Evolutionary conservation across 352 stramenopile genomes (phyloP).

Genomic region (Phytophthora fragariae): DNA sequence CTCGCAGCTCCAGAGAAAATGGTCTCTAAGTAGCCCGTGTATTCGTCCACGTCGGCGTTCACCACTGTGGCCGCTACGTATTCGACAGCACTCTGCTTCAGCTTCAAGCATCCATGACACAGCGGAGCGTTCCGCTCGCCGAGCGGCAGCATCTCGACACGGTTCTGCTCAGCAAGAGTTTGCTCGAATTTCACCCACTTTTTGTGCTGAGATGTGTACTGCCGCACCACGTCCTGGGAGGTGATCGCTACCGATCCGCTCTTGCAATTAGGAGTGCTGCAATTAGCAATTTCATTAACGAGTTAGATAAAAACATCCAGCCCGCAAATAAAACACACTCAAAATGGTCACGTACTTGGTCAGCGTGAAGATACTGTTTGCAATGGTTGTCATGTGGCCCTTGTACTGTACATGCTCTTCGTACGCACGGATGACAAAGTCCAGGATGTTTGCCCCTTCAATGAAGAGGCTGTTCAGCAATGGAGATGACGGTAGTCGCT

Average conservation of each 20-base stretch:
- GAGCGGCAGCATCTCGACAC: conserved; percentile 82
- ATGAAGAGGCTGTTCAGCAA: conserved; percentile 85
- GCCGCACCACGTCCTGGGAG: conserved; percentile 81
- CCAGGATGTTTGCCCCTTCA: conserved; percentile 71
- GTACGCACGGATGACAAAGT: conserved; percentile 86
- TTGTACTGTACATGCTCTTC: conserved; percentile 86
- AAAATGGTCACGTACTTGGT: conserved; percentile 65
- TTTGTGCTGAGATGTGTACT: conserved; percentile 73
- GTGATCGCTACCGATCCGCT: conserved; percentile 59
- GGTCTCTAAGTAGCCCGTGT: conserved; percentile 83
- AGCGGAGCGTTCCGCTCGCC: conserved; percentile 84
- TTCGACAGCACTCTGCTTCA: conserved; percentile 82
- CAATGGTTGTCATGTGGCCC: conserved; percentile 90
- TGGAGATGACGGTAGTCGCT: conserved; percentile 78
- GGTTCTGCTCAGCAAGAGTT: conserved; percentile 79
- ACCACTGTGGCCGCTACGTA: conserved; percentile 78
- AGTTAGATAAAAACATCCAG: conserved; percentile 15
- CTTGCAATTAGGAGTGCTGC: conserved; percentile 76
- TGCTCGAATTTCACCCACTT: conserved; percentile 84
- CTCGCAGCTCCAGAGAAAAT: conserved; percentile 84
- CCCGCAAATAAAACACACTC: neutral
- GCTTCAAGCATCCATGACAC: conserved; percentile 81
- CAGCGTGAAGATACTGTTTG: conserved; percentile 90
- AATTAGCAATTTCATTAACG: conserved; percentile 11
- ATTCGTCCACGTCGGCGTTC: conserved; percentile 64